Evolutionary conservation across 2,329 filamentous ascomycete genomes (phyloP).

Genomic region (Alternaria infectoria): DNA sequence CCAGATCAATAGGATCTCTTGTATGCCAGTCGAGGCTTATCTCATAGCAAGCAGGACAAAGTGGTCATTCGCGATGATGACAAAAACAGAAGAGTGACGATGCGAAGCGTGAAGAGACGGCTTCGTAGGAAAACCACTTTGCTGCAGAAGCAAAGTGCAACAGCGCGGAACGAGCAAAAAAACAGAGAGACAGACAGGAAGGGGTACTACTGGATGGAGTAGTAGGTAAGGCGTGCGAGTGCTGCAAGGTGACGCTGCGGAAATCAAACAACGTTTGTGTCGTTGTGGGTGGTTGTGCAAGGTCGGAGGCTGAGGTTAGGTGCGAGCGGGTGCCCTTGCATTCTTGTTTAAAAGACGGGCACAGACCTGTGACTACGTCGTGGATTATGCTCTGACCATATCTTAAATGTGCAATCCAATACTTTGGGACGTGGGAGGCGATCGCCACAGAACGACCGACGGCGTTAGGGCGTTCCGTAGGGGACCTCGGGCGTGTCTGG

Average conservation of each 20-base stretch:
- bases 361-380: constrained; percentile 29
- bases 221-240: constrained; percentile 22
- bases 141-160: constrained; percentile 44
- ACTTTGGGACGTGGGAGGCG: constrained; percentile 26
- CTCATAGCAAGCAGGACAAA: constrained; percentile 42
- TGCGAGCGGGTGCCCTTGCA: constrained; percentile 41
- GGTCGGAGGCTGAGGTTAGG: constrained; percentile 29
- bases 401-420: constrained; percentile 32
- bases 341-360: constrained; percentile 38
- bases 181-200: constrained; percentile 42
- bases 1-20: constrained; percentile 22
- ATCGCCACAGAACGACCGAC: constrained; percentile 36
- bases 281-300: constrained; percentile 31
- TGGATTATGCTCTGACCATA: constrained; percentile 31
- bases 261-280: constrained; percentile 42
- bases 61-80: constrained; percentile 37
- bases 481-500: constrained; percentile 13
- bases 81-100: constrained; percentile 28
- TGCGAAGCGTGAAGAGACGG: constrained; percentile 42
- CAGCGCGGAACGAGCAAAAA: constrained; percentile 34
- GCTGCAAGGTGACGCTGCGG: constrained; percentile 40
- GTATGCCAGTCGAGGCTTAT: constrained; percentile 35
- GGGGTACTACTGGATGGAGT: constrained; percentile 35
- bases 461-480: constrained; percentile 27
- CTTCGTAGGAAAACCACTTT: constrained; percentile 40